These are phyloP conservation scores for Hypoxylon sp. DNA, from an alignment of 2,329 filamentous ascomycete genomes.

Conservation along the genomic window DNA sequence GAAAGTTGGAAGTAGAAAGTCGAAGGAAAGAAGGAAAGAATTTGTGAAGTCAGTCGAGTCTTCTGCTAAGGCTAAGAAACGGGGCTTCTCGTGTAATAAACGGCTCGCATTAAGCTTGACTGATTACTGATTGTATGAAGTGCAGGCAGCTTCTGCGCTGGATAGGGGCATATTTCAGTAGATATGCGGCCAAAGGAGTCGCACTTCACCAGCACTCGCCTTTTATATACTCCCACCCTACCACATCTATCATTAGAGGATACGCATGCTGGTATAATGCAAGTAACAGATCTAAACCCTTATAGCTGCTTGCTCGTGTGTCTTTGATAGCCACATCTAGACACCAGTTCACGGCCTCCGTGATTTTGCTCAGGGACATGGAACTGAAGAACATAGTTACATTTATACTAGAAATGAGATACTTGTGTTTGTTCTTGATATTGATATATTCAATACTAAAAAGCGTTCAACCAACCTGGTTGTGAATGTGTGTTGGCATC, in stretches of 20 bases:
- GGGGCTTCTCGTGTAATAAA: neutral
- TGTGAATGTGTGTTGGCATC: neutral
- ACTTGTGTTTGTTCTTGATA: neutral
- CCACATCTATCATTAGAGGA: neutral
- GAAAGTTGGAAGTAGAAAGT: neutral
- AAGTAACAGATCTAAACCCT: neutral
- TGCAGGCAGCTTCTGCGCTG: too few relatives aligned
- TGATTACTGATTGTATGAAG: neutral
- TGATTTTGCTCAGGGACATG: neutral
- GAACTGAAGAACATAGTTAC: neutral
- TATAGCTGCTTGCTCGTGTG: neutral
- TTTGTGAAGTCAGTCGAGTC: neutral
- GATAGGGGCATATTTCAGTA: neutral
- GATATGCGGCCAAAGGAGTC: neutral
- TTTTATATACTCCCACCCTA: neutral
- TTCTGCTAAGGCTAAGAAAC: neutral
- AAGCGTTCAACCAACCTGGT: neutral
- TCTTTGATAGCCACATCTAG: neutral
- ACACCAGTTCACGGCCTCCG: neutral
- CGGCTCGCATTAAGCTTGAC: neutral
- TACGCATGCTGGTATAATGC: neutral
- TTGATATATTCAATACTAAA: too few relatives aligned
- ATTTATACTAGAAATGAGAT: too few relatives aligned
- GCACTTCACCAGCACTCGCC: neutral
- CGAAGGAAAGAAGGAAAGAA: neutral